phyloP scores from a whole-genome alignment of 192 early-diverging fungal species.

The Umbelopsis sp. region DNA sequence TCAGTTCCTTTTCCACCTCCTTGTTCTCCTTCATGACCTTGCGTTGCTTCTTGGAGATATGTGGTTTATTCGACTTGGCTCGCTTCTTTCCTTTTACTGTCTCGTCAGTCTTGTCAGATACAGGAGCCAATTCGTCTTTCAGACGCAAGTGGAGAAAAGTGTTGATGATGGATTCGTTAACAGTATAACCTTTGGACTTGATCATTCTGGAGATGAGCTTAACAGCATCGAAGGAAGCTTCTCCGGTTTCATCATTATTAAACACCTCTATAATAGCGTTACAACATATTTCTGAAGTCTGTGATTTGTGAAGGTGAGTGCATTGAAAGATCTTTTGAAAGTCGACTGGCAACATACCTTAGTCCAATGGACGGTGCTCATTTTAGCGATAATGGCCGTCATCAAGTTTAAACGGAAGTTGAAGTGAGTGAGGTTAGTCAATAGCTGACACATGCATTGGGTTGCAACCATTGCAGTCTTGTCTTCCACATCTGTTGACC shows the following conservation, averaged over 20 bases:
- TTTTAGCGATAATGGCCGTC: slow-evolving; percentile 77
- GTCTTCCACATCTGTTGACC: slow-evolving; percentile 26
- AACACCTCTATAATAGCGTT: slow-evolving; percentile 81
- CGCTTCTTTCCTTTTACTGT: slow-evolving; percentile 53
- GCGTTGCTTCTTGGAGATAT: slow-evolving; percentile 65
- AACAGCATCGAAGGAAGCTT: slow-evolving; percentile 84
- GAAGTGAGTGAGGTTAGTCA: slow-evolving; percentile 87
- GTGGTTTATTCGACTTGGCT: slow-evolving; percentile 56
- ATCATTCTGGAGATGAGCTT: slow-evolving; percentile 83
- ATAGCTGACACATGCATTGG: slow-evolving; percentile 81
- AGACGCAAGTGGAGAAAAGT: slow-evolving; percentile 83
- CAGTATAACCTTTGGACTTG: slow-evolving; percentile 75
- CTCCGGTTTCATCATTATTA: slow-evolving; percentile 82
- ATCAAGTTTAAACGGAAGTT: slow-evolving; percentile 94
- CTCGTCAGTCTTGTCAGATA: slow-evolving; percentile 49
- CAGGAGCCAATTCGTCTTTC: slow-evolving; percentile 73
- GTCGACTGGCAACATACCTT: slow-evolving; percentile 32
- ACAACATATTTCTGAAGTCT: slow-evolving; percentile 72
- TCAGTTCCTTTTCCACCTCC: slow-evolving; percentile 77
- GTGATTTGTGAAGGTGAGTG: slow-evolving; percentile 9
- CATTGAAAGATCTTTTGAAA: not conserved
- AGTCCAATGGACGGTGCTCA: slow-evolving; percentile 62
- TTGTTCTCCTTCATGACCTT: slow-evolving; percentile 75
- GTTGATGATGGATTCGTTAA: slow-evolving; percentile 69
- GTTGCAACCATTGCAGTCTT: slow-evolving; percentile 62